phyloP scores from a whole-genome alignment of 306 rosid species.

The Acacia crassicarpa region DNA sequence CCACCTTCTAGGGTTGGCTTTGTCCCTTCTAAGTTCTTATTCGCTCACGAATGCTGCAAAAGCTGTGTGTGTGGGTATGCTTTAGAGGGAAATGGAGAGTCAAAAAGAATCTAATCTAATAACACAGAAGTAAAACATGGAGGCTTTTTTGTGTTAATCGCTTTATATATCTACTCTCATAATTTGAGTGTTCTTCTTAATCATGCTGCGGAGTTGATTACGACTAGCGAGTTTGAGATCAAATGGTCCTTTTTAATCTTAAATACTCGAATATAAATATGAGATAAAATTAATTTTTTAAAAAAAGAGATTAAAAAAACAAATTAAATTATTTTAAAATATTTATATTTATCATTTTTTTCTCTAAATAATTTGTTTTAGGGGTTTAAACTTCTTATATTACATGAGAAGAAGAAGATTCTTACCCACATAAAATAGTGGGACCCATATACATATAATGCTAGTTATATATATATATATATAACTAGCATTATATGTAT shows the following conservation, averaged over 20 bases:
- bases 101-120: slow-evolving; percentile 13
- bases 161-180: not conserved
- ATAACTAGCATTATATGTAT: too few species aligned
- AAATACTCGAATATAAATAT: too few species aligned
- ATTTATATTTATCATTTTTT: too few species aligned
- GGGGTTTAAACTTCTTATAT: too few species aligned
- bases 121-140: slow-evolving; percentile 30
- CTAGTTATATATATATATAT: too few species aligned
- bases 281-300: too few species aligned
- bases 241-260: not conserved
- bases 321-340: too few species aligned
- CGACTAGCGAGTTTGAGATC: not conserved
- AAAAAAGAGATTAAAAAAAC: too few species aligned
- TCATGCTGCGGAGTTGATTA: not conserved
- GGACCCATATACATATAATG: too few species aligned
- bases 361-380: too few species aligned
- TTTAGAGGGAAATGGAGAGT: slow-evolving; percentile 1
- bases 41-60: not conserved
- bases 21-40: not conserved
- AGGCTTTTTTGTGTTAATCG: not conserved
- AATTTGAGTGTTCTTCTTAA: not conserved
- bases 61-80: not conserved
- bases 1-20: slow-evolving; percentile 5
- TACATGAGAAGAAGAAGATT: too few species aligned
- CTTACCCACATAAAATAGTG: too few species aligned